Conservation (phyloP, 768 basidiomycete genomes). For the Russula earlei region DNA sequence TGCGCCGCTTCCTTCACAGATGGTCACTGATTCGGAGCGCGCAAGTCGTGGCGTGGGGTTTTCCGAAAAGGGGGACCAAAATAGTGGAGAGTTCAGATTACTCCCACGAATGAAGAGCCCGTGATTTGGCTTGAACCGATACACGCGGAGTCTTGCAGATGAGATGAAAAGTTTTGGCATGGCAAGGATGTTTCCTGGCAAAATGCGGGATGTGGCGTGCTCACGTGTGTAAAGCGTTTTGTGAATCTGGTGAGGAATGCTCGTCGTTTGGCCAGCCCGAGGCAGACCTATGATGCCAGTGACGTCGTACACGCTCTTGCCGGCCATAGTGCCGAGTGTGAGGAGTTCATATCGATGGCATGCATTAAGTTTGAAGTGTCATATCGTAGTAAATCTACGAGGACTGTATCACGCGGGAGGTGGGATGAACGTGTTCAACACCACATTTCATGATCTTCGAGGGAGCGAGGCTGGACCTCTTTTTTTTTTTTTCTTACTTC, state of each 20-base stretch:
- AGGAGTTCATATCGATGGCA: constrained; percentile 16
- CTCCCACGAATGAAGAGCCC: constrained; percentile 14
- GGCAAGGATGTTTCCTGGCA: constrained; percentile 16
- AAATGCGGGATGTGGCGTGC: constrained; percentile 20
- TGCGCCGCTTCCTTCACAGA: constrained; percentile 16
- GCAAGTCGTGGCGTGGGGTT: constrained; percentile 16
- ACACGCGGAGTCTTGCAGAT: constrained; percentile 19
- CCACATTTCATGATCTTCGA: constrained; percentile 3
- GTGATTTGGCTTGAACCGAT: constrained; percentile 16
- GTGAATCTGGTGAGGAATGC: constrained; percentile 20
- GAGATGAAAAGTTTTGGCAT: constrained; percentile 16
- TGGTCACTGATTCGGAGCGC: constrained; percentile 20
- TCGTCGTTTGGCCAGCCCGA: constrained; percentile 18
- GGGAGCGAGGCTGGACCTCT: neutral
- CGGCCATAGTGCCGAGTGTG: neutral
- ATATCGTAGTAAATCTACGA: constrained; percentile 12
- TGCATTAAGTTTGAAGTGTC: constrained; percentile 6
- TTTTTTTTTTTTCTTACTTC: neutral
- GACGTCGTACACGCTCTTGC: constrained; percentile 13
- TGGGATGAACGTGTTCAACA: constrained; percentile 8
- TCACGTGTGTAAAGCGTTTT: constrained; percentile 18
- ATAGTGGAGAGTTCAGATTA: constrained; percentile 7
- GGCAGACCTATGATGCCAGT: constrained; percentile 18
- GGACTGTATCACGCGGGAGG: constrained; percentile 10
- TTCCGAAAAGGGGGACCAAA: constrained; percentile 2